Conservation (phyloP, 2,329 filamentous ascomycete species). For the Ophioceras dolichostomum region DNA sequence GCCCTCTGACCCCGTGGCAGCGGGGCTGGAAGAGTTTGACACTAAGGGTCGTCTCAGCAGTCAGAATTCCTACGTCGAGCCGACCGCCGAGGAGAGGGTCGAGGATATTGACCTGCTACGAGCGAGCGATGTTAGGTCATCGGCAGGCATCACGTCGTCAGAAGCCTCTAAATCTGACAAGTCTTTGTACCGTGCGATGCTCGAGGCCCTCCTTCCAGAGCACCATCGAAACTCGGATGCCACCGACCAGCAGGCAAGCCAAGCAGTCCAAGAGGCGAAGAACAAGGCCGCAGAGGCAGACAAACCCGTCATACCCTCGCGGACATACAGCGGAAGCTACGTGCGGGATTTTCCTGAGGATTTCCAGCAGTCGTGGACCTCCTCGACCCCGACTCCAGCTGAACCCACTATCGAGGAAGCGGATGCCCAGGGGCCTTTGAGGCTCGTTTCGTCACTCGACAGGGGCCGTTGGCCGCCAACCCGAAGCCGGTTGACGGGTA, state of each 20-base stretch:
- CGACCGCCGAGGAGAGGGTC: neutral
- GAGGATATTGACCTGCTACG: neutral
- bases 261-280: neutral
- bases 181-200: neutral
- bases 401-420: too few relatives aligned
- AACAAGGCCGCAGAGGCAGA: too few relatives aligned
- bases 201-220: neutral
- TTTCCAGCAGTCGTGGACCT: too few relatives aligned
- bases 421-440: too few relatives aligned
- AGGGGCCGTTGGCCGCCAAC: neutral
- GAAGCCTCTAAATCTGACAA: too few relatives aligned
- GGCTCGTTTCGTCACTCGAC: neutral
- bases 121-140: neutral
- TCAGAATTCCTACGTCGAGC: neutral
- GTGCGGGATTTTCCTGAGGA: too few relatives aligned
- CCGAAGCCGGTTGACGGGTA: neutral
- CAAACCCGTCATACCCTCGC: too few relatives aligned
- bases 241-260: neutral
- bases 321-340: too few relatives aligned
- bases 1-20: slow-evolving; percentile 17
- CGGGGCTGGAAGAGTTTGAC: slow-evolving; percentile 25
- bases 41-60: slow-evolving; percentile 2
- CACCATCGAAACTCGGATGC: neutral
- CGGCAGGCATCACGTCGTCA: neutral
- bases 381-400: too few relatives aligned